Evolutionary conservation across 2,329 filamentous ascomycete species (phyloP), one percentile per base, ranked within the genome.

Genomic region (Hirsutella minnesotensis): DNA sequence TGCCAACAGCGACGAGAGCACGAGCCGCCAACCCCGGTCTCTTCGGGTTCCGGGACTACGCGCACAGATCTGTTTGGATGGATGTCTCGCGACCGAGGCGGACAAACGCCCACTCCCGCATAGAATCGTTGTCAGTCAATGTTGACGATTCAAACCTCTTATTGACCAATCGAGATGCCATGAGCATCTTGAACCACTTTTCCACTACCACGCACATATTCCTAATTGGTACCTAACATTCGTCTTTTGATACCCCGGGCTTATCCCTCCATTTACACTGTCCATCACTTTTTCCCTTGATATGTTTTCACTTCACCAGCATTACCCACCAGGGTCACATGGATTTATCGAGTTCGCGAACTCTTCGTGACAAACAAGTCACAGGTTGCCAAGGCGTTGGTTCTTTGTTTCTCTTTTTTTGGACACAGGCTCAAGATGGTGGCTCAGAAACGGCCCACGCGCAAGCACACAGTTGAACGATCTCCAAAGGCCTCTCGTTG

Each of bases 11-110:
- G 59, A 13, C 53, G 56, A 37, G 50, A 62, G 43, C 51, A 45
- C 45, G 66, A 55, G 52, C 61, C 44, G 21, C 59, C 52, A 49
- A 66, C 48, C 41, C 54, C 51, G 3, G 51, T 57, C 12, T 51
- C 54, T 27, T 52, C 51, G 12, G 53, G 49, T 39, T 55, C 49
- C 18, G 52, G 60, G 39, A 53, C 57, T 18, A 53, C 53, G 27
- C 60, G 63, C 39, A 56, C 56, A 4, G 69, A 73, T 42, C 54
- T 73, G 12, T 73, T 73, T 44, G 65, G 61, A 30, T 73, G 70
- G 70, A 73, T 73, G 55, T 67, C 68, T 4, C 63, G 70, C 49
- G 69, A 72, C 43, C 63, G 69, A 41, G 51, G 56, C 41, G 54
- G 53, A n/a, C 53, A 58, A 40, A 56, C 54, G 34, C 43, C 51